Evolutionary conservation across 192 early-diverging fungal genomes (phyloP).

Genomic region (Rhizoclosmatium globosum): DNA sequence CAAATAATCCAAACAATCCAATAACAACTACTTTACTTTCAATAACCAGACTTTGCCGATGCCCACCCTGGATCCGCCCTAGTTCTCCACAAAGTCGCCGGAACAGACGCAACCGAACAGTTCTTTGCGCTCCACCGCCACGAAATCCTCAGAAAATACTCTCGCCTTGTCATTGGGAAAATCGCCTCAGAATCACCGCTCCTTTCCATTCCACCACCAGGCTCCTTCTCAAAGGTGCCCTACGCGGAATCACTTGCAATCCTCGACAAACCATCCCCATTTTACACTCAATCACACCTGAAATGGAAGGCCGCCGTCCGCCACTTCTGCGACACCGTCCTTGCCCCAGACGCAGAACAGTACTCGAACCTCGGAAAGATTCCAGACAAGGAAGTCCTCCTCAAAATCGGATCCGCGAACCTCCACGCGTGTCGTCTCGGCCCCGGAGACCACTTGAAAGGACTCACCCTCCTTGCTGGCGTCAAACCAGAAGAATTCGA

Average conservation of each 20-base stretch:
- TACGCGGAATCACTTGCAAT: conserved; percentile 11
- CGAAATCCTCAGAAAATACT: conserved; percentile 27
- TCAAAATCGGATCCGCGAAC: conserved; percentile 52
- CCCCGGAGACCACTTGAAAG: conserved; percentile 55
- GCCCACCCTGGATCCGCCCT: conserved; percentile 38
- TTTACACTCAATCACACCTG: conserved; percentile 55
- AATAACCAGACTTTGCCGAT: conserved; percentile 37
- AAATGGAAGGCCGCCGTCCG: conserved; percentile 53
- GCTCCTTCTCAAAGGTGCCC: conserved; percentile 27
- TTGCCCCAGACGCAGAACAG: conserved; percentile 16
- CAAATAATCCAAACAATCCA: not conserved
- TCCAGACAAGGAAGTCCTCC: conserved; percentile 31
- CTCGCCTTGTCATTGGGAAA: conserved; percentile 20
- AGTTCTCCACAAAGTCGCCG: conserved; percentile 63
- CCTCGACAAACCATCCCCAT: conserved; percentile 36
- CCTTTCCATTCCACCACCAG: not conserved
- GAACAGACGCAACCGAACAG: conserved; percentile 28
- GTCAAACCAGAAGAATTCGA: conserved; percentile 62
- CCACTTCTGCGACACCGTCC: conserved; percentile 39
- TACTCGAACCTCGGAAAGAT: not conserved
- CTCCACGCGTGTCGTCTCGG: conserved; percentile 53
- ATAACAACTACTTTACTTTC: not conserved
- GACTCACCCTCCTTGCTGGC: conserved; percentile 46
- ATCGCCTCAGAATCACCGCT: not conserved
- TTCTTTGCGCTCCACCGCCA: conserved; percentile 30